These are phyloP conservation scores for Trametes cingulata DNA, from an alignment of 768 basidiomycete genomes.

Conservation along the genomic window DNA sequence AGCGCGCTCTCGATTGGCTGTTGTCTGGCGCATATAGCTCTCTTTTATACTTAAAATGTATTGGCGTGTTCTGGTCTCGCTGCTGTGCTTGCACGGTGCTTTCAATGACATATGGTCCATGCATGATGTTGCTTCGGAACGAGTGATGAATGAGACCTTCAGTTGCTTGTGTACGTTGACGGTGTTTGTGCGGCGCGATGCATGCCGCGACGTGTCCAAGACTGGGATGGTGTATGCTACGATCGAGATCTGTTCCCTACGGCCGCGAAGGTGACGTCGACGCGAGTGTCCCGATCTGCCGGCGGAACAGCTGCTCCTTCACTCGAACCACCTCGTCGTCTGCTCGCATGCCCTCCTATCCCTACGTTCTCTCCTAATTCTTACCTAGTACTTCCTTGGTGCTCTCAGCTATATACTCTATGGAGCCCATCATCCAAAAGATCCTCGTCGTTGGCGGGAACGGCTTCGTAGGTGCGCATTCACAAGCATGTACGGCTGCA, in stretches of 20 bases:
- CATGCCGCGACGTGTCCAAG: too few species aligned
- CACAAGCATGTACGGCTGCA: not conserved
- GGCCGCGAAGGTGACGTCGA: slow-evolving; percentile 5
- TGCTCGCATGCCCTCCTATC: not conserved
- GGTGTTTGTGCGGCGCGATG: too few species aligned
- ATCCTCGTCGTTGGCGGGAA: slow-evolving; percentile 98
- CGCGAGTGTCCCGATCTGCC: not conserved
- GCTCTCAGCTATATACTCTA: not conserved
- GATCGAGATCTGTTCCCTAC: slow-evolving; percentile 4
- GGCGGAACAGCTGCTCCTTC: not conserved
- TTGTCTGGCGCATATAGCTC: slow-evolving; percentile 19
- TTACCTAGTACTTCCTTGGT: not conserved
- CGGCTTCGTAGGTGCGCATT: slow-evolving; percentile 85
- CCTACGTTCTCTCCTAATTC: not conserved
- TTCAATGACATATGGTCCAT: not conserved
- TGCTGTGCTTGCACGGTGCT: not conserved
- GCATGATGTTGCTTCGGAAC: too few species aligned
- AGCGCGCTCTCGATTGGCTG: slow-evolving; percentile 3
- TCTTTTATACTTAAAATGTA: slow-evolving; percentile 2
- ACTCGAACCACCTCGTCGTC: not conserved
- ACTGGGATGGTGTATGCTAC: not conserved
- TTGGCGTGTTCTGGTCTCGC: not conserved
- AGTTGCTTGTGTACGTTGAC: too few species aligned
- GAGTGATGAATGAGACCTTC: too few species aligned
- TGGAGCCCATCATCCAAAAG: slow-evolving; percentile 43